Evolutionary conservation across 352 stramenopile species (phyloP).

Genomic region (Phytophthora crassamura): DNA sequence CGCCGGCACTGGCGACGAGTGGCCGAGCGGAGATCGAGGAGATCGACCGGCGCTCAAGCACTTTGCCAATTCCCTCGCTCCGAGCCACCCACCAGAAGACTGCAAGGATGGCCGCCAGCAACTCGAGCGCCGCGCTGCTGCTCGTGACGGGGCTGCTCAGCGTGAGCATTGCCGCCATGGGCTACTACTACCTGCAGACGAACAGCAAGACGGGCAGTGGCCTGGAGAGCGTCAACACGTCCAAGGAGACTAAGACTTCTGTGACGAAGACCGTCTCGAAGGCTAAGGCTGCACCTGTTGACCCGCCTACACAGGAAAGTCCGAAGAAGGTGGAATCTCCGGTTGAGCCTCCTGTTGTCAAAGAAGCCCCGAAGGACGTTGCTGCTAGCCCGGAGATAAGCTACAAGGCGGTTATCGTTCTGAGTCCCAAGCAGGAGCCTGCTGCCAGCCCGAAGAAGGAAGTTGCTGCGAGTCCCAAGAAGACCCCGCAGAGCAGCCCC

Average conservation of each 20-base stretch:
- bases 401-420: background rate
- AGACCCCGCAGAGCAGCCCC: conserved; percentile 14
- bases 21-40: conserved; percentile 19
- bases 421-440: conserved; percentile 7
- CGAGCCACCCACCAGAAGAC: conserved; percentile 20
- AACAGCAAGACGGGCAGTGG: conserved; percentile 30
- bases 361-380: conserved; percentile 5
- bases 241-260: background rate
- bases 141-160: conserved; percentile 68
- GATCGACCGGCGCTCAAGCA: background rate
- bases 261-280: conserved; percentile 2
- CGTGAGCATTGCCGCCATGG: conserved; percentile 60
- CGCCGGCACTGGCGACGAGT: conserved; percentile 18
- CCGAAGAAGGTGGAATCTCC: conserved; percentile 3
- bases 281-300: background rate
- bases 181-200: conserved; percentile 65
- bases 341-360: conserved; percentile 6
- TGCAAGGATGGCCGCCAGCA: conserved; percentile 26
- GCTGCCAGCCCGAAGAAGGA: conserved; percentile 1
- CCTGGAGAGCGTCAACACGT: background rate
- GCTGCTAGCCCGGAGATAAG: conserved; percentile 4
- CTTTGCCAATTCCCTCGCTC: conserved; percentile 21
- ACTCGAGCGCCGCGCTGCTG: conserved; percentile 53
- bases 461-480: conserved; percentile 5
- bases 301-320: background rate